Conservation (phyloP, 805 yeast species). For the Clavispora vitiphila region DNA sequence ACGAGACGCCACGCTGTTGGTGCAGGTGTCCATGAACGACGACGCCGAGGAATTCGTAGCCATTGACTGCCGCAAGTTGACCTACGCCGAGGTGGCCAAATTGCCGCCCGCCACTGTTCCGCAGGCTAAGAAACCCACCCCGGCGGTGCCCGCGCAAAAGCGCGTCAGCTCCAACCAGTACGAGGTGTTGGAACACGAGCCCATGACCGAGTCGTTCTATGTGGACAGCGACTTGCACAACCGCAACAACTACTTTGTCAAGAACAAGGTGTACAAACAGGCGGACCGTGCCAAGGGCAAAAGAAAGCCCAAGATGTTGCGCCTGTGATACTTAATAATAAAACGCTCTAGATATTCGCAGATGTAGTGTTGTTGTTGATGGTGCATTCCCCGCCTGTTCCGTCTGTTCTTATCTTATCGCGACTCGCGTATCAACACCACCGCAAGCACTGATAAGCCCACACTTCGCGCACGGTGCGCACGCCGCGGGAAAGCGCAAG, state of each 20-base stretch:
- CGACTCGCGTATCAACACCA: neutral
- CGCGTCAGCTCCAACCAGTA: conserved; percentile 13
- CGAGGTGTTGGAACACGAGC: conserved; percentile 13
- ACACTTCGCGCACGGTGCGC: too few relatives aligned
- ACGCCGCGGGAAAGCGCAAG: too few relatives aligned
- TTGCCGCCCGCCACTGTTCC: too few relatives aligned
- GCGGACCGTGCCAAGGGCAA: conserved; percentile 11
- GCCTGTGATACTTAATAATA: neutral
- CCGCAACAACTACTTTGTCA: conserved; percentile 17
- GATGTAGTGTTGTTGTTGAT: too few relatives aligned
- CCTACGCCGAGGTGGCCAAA: conserved; percentile 43
- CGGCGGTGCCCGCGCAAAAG: conserved; percentile 7
- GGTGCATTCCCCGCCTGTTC: too few relatives aligned
- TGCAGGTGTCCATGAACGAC: conserved; percentile 32
- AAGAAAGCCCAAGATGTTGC: conserved; percentile 1
- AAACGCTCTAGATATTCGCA: neutral
- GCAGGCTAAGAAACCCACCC: conserved; percentile 18
- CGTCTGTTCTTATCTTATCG: conserved; percentile 1
- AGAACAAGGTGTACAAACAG: conserved; percentile 15
- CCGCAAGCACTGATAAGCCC: too few relatives aligned
- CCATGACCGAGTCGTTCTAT: conserved; percentile 7
- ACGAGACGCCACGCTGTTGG: conserved; percentile 20
- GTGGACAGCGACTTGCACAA: conserved; percentile 12
- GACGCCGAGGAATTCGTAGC: conserved; percentile 32
- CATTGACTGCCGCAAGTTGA: conserved; percentile 29